A percentile compares a stretch with the other conserved stretches of the same genome.
Conservation (phyloP, 2,329 filamentous ascomycete genomes). For the Cladophialophora bantiana region DNA sequence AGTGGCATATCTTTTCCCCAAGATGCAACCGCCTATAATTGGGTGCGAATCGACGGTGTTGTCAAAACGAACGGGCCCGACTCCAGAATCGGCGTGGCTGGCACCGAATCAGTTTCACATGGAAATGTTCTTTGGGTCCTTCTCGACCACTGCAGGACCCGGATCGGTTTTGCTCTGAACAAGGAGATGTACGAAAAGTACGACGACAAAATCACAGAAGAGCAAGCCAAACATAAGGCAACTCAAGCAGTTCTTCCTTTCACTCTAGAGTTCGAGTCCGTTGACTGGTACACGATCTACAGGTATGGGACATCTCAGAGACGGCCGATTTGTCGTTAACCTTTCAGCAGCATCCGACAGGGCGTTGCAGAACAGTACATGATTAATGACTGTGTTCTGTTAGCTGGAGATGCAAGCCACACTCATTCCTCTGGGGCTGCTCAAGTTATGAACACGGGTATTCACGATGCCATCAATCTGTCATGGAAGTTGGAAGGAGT, state of each 20-base stretch:
- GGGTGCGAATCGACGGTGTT: conserved; percentile 15
- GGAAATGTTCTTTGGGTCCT: conserved; percentile 20
- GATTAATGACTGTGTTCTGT: neutral
- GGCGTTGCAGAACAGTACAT: neutral
- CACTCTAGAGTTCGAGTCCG: neutral
- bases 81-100: neutral
- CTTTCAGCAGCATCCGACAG: neutral
- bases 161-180: conserved; percentile 7
- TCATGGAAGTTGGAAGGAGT: conserved; percentile 44
- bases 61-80: conserved; percentile 1
- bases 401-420: conserved; percentile 46
- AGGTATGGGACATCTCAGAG: neutral
- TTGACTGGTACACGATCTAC: neutral
- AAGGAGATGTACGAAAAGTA: neutral
- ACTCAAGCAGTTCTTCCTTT: neutral
- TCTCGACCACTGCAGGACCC: conserved; percentile 8
- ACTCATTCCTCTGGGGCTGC: conserved; percentile 45
- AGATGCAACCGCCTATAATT: neutral
- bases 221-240: neutral
- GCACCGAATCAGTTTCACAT: conserved; percentile 9
- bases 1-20: neutral
- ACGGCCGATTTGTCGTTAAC: neutral
- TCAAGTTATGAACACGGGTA: conserved; percentile 46
- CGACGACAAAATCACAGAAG: neutral
- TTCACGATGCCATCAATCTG: conserved; percentile 47